Evolutionary conservation across 257 asterid genomes (phyloP), one percentile per base, ranked within the genome.

Genomic region (Forsythia suspensa): DNA sequence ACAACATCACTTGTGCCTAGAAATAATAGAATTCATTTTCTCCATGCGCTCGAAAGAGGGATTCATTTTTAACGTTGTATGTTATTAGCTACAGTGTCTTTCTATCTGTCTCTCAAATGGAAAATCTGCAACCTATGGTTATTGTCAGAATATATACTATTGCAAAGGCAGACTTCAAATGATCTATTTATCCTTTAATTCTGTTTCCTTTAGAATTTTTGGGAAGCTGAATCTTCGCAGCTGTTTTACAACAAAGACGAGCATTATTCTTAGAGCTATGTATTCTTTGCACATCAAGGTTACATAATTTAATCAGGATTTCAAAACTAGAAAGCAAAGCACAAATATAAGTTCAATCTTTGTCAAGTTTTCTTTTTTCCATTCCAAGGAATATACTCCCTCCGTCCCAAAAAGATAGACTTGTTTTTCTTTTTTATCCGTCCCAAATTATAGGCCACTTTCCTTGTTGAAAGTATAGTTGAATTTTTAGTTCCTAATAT

Each of bases 11-110:
- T 61, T 21, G 6, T 8, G 21, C 0, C 5, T n/a, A 24, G 34
- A 52, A 59, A 74, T 74, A 55, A 16, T 42, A 70, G 72, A 41
- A 61, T 63, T 76, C 37, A 59, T 20, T 43, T 57, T 63, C 76
- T 77, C 52, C 51, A n/a, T 70, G 80, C 41, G 37, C 48, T 21
- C 61, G 52, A 43, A 75, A 12, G 24, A 38, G 34, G 63, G 73
- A 39, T 34, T 29, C 61, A 29, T 13, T 11, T 29, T 24, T 20
- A 8, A 8, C 36, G 21, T 61, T 20, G 37, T 29, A 41, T 79
- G 78, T 77, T 75, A 43, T 40, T 61, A 18, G 77, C 69, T 52
- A 10, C 5, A 18, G 39, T 70, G 13, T 24, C 37, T 21, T 67
- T 38, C 29, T 63, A 67, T 51, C 79, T 24, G 63, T 70, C 29